These are phyloP conservation scores for Chenopodium berlandieri DNA, from an alignment of 148 eudicot genomes.

Conservation along the genomic window DNA sequence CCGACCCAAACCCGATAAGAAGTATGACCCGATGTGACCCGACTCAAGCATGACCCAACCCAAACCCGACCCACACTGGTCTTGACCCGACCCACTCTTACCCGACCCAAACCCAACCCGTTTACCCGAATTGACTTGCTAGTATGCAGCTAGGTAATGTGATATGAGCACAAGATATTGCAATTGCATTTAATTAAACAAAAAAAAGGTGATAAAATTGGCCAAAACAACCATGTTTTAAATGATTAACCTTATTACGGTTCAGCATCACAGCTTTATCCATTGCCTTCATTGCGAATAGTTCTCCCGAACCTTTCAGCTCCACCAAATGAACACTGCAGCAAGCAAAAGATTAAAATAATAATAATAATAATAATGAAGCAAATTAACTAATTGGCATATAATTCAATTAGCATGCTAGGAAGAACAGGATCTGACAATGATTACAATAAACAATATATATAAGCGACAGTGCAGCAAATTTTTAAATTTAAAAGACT, in stretches of 20 bases:
- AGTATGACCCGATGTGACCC: too few relatives aligned
- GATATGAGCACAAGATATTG: not conserved
- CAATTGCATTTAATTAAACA: not conserved
- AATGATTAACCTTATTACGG: slow-evolving; percentile 77
- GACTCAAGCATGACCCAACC: too few relatives aligned
- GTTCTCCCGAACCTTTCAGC: slow-evolving; percentile 71
- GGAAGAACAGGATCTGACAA: not conserved
- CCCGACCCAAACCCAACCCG: too few relatives aligned
- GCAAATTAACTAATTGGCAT: slow-evolving; percentile 2
- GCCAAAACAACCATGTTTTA: slow-evolving; percentile 3
- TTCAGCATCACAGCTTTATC: slow-evolving; percentile 86
- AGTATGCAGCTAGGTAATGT: not conserved
- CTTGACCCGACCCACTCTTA: too few relatives aligned
- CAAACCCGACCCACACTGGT: too few relatives aligned
- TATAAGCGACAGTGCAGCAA: not conserved
- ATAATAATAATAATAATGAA: slow-evolving; percentile 13
- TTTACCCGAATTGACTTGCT: too few relatives aligned
- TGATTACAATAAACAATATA: not conserved
- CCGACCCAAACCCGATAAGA: too few relatives aligned
- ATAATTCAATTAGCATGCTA: not conserved
- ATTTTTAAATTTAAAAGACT: not conserved
- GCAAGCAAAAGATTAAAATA: not conserved
- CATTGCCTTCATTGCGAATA: slow-evolving; percentile 99
- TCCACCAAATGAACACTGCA: slow-evolving; percentile 98
- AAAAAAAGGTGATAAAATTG: not conserved